Evolutionary conservation across 2,329 filamentous ascomycete genomes (phyloP), one percentile per base, ranked within the genome.

Genomic region (Ceratocystis cacaofunesta): DNA sequence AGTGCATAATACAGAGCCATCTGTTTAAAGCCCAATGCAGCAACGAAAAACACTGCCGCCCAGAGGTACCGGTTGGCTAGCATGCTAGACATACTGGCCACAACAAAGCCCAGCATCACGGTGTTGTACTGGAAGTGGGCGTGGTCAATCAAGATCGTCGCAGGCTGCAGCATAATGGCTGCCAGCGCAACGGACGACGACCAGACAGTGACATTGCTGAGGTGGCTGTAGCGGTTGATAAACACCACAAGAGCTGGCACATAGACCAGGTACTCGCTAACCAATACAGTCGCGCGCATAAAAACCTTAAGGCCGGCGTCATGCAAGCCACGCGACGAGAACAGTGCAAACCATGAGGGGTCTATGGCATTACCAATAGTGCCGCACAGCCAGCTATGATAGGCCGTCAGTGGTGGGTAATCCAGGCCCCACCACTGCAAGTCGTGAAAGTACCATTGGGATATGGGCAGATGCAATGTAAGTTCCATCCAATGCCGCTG

Each of bases 401-500:
- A 99, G 63, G 94, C 95, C 64, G 94, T 99, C 76, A 99, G 82
- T 63, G 94, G 94, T 66, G 94, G 94, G 74, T 99, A 99, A 76
- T 99, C 94, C 70, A 99, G 81, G 0, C 95, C 95, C 94, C 94
- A 99, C 87, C 92, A 99, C 72, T 92, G 82, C 57, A 97, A 79
- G 73, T 99, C 92, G 74, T 99, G 90, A 73, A 95, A 96, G 75
- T 99, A 99, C 94, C 95, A 99, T 74, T 94, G 88, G 10, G 90
- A 94, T 46, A 95, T 81, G 15, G 94, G 94, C 1, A 99, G 79
- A 67, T 96, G 85, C 7, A 85, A 89, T 1, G 94, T 96, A 69
- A 99, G 80, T 73, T 99, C 94, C 92, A 99, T 96, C 94, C 94
- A 99, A 75, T 99, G 94, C 71, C 94, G 80, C 75, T 99, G 94